Base-by-base conservation (phyloP, 805 yeast genomes). In the Starmerella sp. region DNA sequence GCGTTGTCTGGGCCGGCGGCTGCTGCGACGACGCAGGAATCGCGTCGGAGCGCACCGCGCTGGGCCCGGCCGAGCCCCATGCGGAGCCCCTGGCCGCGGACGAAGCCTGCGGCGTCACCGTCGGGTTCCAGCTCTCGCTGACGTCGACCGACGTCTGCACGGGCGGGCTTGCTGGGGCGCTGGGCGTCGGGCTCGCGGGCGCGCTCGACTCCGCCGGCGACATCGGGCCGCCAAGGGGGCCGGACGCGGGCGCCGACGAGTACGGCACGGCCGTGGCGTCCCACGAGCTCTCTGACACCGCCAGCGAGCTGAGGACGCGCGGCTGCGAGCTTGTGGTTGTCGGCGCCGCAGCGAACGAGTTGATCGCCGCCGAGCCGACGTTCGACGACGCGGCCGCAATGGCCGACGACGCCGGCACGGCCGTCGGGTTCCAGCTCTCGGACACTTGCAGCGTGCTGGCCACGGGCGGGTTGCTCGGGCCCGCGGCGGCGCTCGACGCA, bases 101-200 rank as follows among this genome's bases (percentile, higher is more conserved):
- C 4, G 65, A 49, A 15, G 65, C 44, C 5, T 60, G 55, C 17
- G 61, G 55, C 41, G 65, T 63, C 44, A 70, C 66, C 22, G 68
- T 60, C 42, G 60, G 48, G 10, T 57, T 48, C 49, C 59, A 37
- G 48, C 60, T 54, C 29, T 54, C 59, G 14, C 62, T 57, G n/a
- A 63, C 63, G 45, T 58, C 52, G 60, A 66, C 57, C 54, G 60
- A 58, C 31, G 65, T 54, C 6, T 66, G 57, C 46, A 58, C 54
- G 14, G 64, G 54, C 39, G 64, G 53, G 13, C 39, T 31, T 13
- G 48, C 28, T 28, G 34, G 22, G 2, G 22, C 22, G 22, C 22
- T 22, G 22, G 22, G 22, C 22, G 22, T 22, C 22, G 22, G 22
- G 22, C 22, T 30, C 17, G 28, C 35, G 15, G 48, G 37, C 15